Evolutionary conservation across 805 yeast genomes (phyloP).

Genomic region (Diddensiella transvaalensis): DNA sequence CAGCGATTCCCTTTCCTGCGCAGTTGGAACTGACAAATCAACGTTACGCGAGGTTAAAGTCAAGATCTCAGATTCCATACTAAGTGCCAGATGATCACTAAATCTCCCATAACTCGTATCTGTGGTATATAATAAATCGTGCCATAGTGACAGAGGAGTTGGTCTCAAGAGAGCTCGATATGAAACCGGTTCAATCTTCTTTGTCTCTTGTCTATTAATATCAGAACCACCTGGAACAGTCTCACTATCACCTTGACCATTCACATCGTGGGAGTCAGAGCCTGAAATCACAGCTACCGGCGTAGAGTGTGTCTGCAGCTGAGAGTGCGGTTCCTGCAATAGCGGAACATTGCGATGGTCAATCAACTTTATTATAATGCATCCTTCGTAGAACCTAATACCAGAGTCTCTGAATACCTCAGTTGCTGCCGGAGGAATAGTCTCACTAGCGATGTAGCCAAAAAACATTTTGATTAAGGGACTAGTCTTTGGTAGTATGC

Average conservation of each 20-base stretch:
- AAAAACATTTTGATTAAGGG: conserved; percentile 72
- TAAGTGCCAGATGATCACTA: conserved; percentile 72
- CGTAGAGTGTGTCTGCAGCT: conserved; percentile 2
- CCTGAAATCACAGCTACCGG: not conserved
- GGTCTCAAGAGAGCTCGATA: conserved; percentile 78
- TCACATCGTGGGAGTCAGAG: not conserved
- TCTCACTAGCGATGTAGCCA: conserved; percentile 72
- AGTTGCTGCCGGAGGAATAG: conserved; percentile 83
- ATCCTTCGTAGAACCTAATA: conserved; percentile 82
- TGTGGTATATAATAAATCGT: conserved; percentile 79
- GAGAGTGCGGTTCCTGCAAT: conserved; percentile 4
- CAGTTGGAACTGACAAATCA: conserved; percentile 60
- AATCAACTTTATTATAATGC: conserved; percentile 76
- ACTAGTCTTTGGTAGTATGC: conserved; percentile 75
- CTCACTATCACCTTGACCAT: conserved; percentile 4
- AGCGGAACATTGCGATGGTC: conserved; percentile 63
- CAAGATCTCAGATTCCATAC: conserved; percentile 84
- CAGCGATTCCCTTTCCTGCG: not conserved
- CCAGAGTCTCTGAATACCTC: conserved; percentile 88
- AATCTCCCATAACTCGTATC: conserved; percentile 66
- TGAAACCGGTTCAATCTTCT: conserved; percentile 54
- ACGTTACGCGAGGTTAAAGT: conserved; percentile 74
- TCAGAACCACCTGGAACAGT: conserved; percentile 8
- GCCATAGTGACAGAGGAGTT: conserved; percentile 74
- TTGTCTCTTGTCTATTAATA: conserved; percentile 18